phyloP scores from a whole-genome alignment of 345 rosid genomes.

The Clarkia xantiana region DNA sequence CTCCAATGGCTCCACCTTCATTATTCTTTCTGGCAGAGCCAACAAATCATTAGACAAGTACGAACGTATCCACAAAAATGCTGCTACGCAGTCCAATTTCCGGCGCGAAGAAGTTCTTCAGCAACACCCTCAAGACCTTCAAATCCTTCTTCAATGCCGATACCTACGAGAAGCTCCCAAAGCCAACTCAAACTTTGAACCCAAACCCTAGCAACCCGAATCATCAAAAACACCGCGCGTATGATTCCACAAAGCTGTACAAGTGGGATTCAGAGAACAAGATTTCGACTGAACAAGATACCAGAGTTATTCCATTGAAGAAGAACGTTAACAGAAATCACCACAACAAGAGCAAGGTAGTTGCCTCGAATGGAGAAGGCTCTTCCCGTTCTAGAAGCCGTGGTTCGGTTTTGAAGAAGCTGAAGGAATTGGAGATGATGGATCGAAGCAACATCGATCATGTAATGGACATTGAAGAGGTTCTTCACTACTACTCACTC shows the following conservation, averaged over 20 bases:
- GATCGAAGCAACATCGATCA: constrained; percentile 44
- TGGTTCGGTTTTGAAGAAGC: constrained; percentile 26
- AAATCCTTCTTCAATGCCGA: constrained; percentile 37
- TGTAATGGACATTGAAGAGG: constrained; percentile 55
- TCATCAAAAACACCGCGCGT: constrained; percentile 1
- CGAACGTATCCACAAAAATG: constrained; percentile 30
- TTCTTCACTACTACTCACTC: constrained; percentile 62
- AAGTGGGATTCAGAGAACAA: no score
- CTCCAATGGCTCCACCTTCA: no score
- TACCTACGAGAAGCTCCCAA: constrained; percentile 45
- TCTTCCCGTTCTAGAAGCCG: constrained; percentile 18
- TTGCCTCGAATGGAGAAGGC: constrained; percentile 6
- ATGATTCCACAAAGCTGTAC: no score
- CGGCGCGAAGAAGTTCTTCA: constrained; percentile 45
- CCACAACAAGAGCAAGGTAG: neutral
- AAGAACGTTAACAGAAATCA: no score
- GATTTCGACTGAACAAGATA: no score
- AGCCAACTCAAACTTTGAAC: constrained; percentile 2
- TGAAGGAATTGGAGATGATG: constrained; percentile 60
- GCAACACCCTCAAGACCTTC: constrained; percentile 34
- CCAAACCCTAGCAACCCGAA: constrained; percentile 10
- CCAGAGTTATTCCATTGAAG: no score
- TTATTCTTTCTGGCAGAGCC: no score
- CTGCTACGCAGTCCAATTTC: constrained; percentile 36
- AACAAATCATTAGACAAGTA: neutral